Evolutionary conservation across 805 yeast genomes (phyloP).

Genomic region (Jamesozyma hellenica): DNA sequence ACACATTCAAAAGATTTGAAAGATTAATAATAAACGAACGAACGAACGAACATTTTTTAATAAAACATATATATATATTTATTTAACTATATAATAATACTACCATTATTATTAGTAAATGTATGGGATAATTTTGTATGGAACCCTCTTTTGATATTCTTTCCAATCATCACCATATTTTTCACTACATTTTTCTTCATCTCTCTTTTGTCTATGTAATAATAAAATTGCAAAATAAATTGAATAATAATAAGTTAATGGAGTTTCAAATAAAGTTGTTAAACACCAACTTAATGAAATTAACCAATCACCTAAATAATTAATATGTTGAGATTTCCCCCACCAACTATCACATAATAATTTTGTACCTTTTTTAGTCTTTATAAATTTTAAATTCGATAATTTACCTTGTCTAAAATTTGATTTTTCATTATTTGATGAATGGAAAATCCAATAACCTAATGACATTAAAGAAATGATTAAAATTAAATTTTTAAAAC

Average conservation of each 20-base stretch:
- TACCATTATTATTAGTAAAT: constrained; percentile 41
- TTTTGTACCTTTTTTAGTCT: constrained; percentile 68
- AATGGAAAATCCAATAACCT: constrained; percentile 78
- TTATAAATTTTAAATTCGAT: constrained; percentile 55
- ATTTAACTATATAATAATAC: neutral
- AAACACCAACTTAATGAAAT: constrained; percentile 88
- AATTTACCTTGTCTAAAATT: constrained; percentile 72
- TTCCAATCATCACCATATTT: constrained; percentile 86
- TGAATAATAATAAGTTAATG: constrained; percentile 80
- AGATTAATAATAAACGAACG: neutral
- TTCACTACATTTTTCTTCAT: constrained; percentile 77
- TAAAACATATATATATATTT: constrained; percentile 4
- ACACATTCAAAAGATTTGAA: constrained; percentile 51
- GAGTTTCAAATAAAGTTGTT: constrained; percentile 73
- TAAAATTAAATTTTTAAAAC: constrained; percentile 14
- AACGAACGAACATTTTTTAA: neutral
- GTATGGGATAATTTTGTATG: constrained; percentile 84
- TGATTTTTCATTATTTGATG: constrained; percentile 77
- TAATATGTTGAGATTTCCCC: constrained; percentile 85
- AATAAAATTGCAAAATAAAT: constrained; percentile 73
- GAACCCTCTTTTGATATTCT: constrained; percentile 70
- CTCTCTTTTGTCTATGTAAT: constrained; percentile 82
- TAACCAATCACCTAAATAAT: constrained; percentile 92
- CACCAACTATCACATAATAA: constrained; percentile 92
- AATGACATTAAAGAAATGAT: constrained; percentile 41